Evolutionary conservation across 192 early-diverging fungal species (phyloP).

Genomic region (Gonapodya sp.): DNA sequence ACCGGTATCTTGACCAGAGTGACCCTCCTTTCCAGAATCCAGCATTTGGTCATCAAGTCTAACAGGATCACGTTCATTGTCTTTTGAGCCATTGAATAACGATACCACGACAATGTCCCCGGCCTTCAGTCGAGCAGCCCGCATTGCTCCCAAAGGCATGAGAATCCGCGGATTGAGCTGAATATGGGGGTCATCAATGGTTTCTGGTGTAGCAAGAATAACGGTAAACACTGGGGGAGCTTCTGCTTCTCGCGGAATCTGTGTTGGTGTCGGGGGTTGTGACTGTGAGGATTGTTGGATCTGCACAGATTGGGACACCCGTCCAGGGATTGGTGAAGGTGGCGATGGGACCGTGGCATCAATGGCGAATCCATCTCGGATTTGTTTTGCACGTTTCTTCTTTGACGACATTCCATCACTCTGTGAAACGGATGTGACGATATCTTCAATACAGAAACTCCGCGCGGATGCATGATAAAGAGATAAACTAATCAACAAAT

Average conservation of each 20-base stretch:
- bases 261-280: not conserved
- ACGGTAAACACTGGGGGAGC: too few species aligned
- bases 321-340: not conserved
- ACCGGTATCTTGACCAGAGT: too few species aligned
- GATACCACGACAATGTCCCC: not conserved
- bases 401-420: not conserved
- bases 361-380: not conserved
- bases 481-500: not conserved
- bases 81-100: not conserved
- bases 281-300: not conserved
- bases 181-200: too few species aligned
- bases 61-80: not conserved
- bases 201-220: too few species aligned
- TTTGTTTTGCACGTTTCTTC: not conserved
- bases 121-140: not conserved
- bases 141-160: not conserved
- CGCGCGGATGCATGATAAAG: too few species aligned
- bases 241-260: not conserved
- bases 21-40: not conserved
- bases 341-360: not conserved
- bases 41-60: not conserved
- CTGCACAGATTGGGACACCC: not conserved
- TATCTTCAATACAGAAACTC: too few species aligned
- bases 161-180: not conserved
- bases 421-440: too few species aligned